Base-by-base conservation (phyloP, 2,329 filamentous ascomycete genomes). In the Pseudogymnoascus pannorum region DNA sequence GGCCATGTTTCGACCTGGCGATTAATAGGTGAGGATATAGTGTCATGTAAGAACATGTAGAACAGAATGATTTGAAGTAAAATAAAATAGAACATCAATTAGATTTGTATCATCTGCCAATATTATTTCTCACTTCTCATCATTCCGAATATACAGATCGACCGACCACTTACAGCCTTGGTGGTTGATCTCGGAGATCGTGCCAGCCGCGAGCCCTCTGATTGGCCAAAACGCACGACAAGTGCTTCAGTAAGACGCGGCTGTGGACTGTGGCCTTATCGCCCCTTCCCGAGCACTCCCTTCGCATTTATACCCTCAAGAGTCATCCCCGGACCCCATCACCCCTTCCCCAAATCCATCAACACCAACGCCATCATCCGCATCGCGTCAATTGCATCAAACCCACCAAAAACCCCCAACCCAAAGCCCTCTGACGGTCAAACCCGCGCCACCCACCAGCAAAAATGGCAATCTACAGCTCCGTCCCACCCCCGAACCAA, bases 391-490 rank as follows among this genome's bases (percentile, higher is more conserved):
- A 51, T 51, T 7, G 44, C 24, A 51, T 16, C n/a, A 6, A 51
- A 26, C 2, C 20, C 11, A 7, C 40, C 40, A 24, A 26, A 48
- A 4, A 5, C 42, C 29, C 14, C 51, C 26, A 29, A 12, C 4
- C 22, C 24, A 16, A 16, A 6, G 6, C 2, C 44, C 22, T 16
- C 44, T n/a, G 4, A 29, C 44, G n/a, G 7, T 26, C 44, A 51
- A 51, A 51, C 16, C n/a, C n/a, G n/a, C 36, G 36, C 36, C 36
- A 40, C 36, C 36, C n/a, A 51, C 8, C 16, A 16, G 44, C 62
- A 54, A 72, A 62, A 68, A 81, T 81, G 78, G 79, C 80, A 62
- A 80, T 83, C 72, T 81, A 77, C 74, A 78, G 74, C 66, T 77
- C 80, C 24, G 79, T 82, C 54, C 79, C 80, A 51, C 79, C 79